These are phyloP conservation scores for Cystobasidiaceae sp. DNA, from an alignment of 1,284 basidiomycete genomes.

Conservation along the genomic window DNA sequence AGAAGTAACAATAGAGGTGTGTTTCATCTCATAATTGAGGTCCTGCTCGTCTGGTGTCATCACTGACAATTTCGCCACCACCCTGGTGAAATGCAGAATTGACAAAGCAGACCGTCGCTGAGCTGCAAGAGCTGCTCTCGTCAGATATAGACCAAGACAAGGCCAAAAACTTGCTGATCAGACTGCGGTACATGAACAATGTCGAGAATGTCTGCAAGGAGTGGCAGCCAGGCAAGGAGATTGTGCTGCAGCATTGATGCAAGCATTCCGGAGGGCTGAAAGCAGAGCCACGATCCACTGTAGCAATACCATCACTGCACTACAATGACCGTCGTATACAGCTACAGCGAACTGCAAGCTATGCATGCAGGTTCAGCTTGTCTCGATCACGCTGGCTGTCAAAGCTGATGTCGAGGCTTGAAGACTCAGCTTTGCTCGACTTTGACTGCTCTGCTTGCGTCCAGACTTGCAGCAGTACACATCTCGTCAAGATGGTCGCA, in stretches of 20 bases:
- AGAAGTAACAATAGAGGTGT: constrained; percentile 59
- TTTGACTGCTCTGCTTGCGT: not conserved
- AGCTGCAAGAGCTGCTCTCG: constrained; percentile 56
- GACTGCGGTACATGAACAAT: constrained; percentile 71
- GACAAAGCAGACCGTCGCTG: constrained; percentile 52
- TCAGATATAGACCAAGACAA: constrained; percentile 59
- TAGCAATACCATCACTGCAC: too few species aligned
- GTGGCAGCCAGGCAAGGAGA: constrained; percentile 41
- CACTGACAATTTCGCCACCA: not conserved
- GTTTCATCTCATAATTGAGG: constrained; percentile 41
- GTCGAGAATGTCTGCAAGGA: constrained; percentile 63
- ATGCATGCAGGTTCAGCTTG: too few species aligned
- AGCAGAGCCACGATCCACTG: too few species aligned
- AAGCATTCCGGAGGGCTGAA: too few species aligned
- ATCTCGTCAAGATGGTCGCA: not conserved
- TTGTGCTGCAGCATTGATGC: constrained; percentile 39
- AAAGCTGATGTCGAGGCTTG: too few species aligned
- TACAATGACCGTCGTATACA: too few species aligned
- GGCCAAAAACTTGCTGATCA: constrained; percentile 54
- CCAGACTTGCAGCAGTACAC: not conserved
- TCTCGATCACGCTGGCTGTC: too few species aligned
- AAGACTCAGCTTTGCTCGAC: not conserved
- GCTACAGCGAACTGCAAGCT: too few species aligned
- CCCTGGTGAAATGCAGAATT: too few species aligned
- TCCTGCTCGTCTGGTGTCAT: not conserved